A percentile compares a stretch with the other conserved stretches of the same genome.
phyloP scores from a whole-genome alignment of 441 rosid species.

The Melastoma candidum region DNA sequence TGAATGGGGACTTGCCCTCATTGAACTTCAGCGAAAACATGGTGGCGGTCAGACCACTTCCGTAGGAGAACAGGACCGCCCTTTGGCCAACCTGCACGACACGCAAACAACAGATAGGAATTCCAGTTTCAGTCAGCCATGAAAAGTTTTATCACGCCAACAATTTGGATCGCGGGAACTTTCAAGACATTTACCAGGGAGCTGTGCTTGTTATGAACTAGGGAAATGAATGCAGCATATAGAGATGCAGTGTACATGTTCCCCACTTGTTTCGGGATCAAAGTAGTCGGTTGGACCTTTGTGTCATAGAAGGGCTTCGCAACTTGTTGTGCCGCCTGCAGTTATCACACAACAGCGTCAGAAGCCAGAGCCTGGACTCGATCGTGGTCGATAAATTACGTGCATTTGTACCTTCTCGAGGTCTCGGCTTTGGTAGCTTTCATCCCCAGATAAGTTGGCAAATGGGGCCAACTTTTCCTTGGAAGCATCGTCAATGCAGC shows the following conservation, averaged over 20 bases:
- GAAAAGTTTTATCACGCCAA: no score
- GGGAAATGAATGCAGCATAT: no score
- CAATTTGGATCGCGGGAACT: not conserved
- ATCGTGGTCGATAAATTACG: not conserved
- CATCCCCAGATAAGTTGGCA: conserved; percentile 59
- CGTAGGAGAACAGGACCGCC: conserved; percentile 81
- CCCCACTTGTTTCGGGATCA: conserved; percentile 37
- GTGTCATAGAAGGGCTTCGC: conserved; percentile 73
- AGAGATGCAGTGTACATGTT: no score
- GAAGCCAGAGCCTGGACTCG: conserved; percentile 3
- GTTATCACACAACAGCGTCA: conserved; percentile 5
- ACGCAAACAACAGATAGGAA: no score
- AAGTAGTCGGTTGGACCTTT: conserved; percentile 80
- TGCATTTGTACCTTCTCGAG: conserved; percentile 70
- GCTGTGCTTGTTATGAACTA: conserved; percentile 12
- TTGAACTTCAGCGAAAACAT: conserved; percentile 71
- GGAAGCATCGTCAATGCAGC: conserved; percentile 63
- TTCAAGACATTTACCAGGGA: conserved; percentile 48
- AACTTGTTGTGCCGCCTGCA: conserved; percentile 76
- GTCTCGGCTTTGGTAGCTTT: conserved; percentile 89
- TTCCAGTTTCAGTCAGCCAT: no score
- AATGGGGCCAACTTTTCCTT: conserved; percentile 79
- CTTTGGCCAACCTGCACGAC: conserved; percentile 58
- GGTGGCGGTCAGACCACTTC: conserved; percentile 88
- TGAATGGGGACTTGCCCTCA: conserved; percentile 57